phyloP scores from a whole-genome alignment of 805 yeast species.

The Ascoidea asiatica region DNA sequence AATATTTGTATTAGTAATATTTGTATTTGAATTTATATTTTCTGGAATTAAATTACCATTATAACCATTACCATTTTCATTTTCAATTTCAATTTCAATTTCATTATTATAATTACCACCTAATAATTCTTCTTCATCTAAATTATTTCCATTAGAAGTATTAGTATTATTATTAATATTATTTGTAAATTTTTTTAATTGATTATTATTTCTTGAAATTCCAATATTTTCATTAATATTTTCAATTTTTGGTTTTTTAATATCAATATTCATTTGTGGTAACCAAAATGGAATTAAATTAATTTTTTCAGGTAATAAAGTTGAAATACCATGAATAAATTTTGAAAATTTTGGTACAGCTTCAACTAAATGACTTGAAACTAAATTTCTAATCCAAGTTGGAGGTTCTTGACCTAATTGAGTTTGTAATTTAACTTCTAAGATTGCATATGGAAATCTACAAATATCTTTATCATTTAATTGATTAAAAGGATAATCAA shows the following conservation, averaged over 20 bases:
- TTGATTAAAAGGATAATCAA: conserved; percentile 88
- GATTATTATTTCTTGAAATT: conserved; percentile 15
- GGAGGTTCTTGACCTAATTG: conserved; percentile 99
- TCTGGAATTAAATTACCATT: no score
- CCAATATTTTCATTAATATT: conserved; percentile 32
- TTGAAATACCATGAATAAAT: conserved; percentile 92
- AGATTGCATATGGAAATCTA: conserved; percentile 93
- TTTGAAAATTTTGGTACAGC: conserved; percentile 97
- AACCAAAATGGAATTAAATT: conserved; percentile 90
- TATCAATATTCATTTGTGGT: conserved; percentile 94
- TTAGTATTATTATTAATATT: conserved; percentile 15
- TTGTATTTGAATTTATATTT: not conserved
- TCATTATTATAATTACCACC: conserved; percentile 37
- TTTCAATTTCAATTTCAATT: conserved; percentile 6
- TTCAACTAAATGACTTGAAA: conserved; percentile 86
- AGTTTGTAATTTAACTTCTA: conserved; percentile 94
- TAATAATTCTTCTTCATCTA: conserved; percentile 65
- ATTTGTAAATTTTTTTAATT: conserved; percentile 16
- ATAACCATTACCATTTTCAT: not conserved
- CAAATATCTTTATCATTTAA: conserved; percentile 75
- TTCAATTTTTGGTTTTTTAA: conserved; percentile 70
- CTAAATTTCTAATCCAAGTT: conserved; percentile 88
- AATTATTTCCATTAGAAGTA: conserved; percentile 38
- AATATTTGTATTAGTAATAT: not conserved
- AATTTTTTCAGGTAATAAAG: conserved; percentile 75